Conservation (phyloP, 768 basidiomycete genomes). For the Clavaria fumosa region DNA sequence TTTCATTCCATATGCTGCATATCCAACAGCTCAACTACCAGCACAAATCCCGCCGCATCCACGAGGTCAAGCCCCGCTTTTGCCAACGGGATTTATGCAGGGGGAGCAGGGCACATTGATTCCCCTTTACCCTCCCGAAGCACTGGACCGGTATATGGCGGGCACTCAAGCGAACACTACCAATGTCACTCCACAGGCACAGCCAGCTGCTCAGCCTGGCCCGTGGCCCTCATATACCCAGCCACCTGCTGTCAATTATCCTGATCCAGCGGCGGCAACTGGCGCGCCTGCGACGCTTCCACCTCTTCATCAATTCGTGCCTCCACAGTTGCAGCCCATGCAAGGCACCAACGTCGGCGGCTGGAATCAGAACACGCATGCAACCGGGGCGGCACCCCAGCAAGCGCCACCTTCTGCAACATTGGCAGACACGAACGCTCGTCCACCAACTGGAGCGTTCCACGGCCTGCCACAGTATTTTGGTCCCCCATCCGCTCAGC, state of each 20-base stretch:
- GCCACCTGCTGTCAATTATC: too few relatives aligned
- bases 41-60: slow-evolving; percentile 14
- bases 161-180: slow-evolving; percentile 20
- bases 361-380: too few relatives aligned
- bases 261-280: too few relatives aligned
- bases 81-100: slow-evolving; percentile 55
- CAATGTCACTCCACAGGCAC: too few relatives aligned
- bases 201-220: too few relatives aligned
- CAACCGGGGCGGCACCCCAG: too few relatives aligned
- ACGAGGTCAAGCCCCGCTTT: slow-evolving; percentile 36
- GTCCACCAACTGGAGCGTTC: not conserved
- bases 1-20: slow-evolving; percentile 34
- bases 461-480: not conserved
- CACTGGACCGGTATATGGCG: slow-evolving; percentile 54
- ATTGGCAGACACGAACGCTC: too few relatives aligned
- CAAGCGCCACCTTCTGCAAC: too few relatives aligned
- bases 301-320: slow-evolving; percentile 16
- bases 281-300: too few relatives aligned
- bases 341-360: slow-evolving; percentile 13
- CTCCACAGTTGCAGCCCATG: slow-evolving; percentile 21
- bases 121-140: slow-evolving; percentile 56
- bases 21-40: slow-evolving; percentile 22
- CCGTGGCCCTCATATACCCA: too few relatives aligned
- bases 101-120: slow-evolving; percentile 60
- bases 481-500: not conserved